phyloP scores from a whole-genome alignment of 2,329 filamentous ascomycete species.

The Neophaeococcomyces aloes region DNA sequence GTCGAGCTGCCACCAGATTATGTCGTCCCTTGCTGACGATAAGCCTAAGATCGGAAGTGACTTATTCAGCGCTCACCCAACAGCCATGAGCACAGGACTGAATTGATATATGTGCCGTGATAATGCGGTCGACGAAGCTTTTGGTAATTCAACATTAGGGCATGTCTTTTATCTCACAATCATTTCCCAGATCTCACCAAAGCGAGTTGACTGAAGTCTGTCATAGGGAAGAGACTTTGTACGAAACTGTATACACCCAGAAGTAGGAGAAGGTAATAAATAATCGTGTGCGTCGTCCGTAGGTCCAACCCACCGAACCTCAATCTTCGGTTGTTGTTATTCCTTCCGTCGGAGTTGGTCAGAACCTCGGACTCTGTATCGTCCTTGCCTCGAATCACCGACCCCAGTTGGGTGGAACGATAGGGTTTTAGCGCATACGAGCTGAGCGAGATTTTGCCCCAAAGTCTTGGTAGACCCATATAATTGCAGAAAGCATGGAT shows the following conservation, averaged over 20 bases:
- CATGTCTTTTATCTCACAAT: not conserved
- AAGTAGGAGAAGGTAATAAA: slow-evolving; percentile 70
- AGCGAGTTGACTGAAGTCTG: slow-evolving; percentile 26
- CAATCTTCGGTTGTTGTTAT: slow-evolving; percentile 20
- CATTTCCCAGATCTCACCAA: not conserved
- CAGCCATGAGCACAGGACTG: too few species aligned
- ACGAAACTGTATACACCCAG: slow-evolving; percentile 63
- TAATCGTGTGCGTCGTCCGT: slow-evolving; percentile 52
- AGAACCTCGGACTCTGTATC: slow-evolving; percentile 19
- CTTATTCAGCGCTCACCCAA: too few species aligned
- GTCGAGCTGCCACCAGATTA: too few species aligned
- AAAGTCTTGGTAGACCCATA: slow-evolving; percentile 78
- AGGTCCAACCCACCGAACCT: slow-evolving; percentile 24
- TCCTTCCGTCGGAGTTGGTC: slow-evolving; percentile 31
- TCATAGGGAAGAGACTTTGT: slow-evolving; percentile 59
- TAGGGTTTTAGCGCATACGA: not conserved
- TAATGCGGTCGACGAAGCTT: too few species aligned
- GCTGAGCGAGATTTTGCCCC: slow-evolving; percentile 58
- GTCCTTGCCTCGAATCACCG: slow-evolving; percentile 16
- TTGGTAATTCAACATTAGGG: too few species aligned
- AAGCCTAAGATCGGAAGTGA: too few species aligned
- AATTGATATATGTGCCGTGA: too few species aligned
- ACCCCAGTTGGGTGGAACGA: not conserved
- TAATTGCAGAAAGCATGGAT: slow-evolving; percentile 87
- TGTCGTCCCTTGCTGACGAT: too few species aligned